A percentile compares a stretch with the other conserved stretches of the same genome.
Conservation (phyloP, 2,329 filamentous ascomycete genomes). For the Aphanoascus verrucosus region DNA sequence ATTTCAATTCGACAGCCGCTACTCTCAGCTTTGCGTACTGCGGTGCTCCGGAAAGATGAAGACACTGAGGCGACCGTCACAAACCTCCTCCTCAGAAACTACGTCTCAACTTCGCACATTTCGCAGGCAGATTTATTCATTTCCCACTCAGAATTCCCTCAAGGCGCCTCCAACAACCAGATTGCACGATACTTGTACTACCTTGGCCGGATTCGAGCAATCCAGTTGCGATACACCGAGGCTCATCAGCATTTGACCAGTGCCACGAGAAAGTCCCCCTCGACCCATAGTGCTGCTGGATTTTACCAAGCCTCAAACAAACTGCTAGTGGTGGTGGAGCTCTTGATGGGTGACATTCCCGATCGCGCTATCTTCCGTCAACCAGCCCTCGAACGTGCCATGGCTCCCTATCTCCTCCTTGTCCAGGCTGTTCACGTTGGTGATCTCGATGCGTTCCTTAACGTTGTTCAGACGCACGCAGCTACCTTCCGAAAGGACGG, state of each 20-base stretch:
- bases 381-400: conserved; percentile 69
- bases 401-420: conserved; percentile 86
- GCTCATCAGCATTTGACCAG: conserved; percentile 89
- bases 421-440: conserved; percentile 95
- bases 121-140: conserved; percentile 91
- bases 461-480: conserved; percentile 68
- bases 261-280: conserved; percentile 88
- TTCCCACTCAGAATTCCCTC: conserved; percentile 88
- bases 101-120: conserved; percentile 91
- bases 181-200: conserved; percentile 97
- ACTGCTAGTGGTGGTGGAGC: conserved; percentile 88
- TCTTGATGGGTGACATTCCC: conserved; percentile 97
- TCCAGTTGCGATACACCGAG: conserved; percentile 93
- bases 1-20: conserved; percentile 77
- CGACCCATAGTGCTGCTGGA: conserved; percentile 75
- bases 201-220: conserved; percentile 86
- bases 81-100: conserved; percentile 87
- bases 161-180: conserved; percentile 93
- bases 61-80: conserved; percentile 97
- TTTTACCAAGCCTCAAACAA: conserved; percentile 96
- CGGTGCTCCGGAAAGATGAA: conserved; percentile 91
- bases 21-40: conserved; percentile 78
- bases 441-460: conserved; percentile 86
- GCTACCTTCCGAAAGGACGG: conserved; percentile 84
- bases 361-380: conserved; percentile 91